phyloP scores from a whole-genome alignment of 164 flowering plant genomes.

The Dillenia suffruticosa region DNA sequence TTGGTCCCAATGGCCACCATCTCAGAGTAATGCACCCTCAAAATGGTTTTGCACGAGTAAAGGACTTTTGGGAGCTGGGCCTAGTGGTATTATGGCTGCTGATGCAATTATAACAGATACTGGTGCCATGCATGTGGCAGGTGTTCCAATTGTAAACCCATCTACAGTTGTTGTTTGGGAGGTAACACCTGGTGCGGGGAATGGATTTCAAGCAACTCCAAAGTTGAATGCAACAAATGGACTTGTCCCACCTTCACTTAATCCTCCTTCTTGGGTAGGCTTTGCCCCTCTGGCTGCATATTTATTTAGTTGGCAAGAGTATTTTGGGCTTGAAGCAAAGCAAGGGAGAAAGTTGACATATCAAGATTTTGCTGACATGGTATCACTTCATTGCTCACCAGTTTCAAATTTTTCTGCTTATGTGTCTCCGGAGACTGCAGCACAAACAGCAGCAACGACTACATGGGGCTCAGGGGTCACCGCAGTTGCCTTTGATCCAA shows the following conservation, averaged over 20 bases:
- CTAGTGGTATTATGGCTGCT: slow-evolving; percentile 99
- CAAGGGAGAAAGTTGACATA: slow-evolving; percentile 59
- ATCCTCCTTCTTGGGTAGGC: slow-evolving; percentile 84
- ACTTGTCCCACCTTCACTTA: slow-evolving; percentile 66
- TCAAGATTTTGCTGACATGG: slow-evolving; percentile 42
- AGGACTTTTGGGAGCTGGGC: slow-evolving; percentile 97
- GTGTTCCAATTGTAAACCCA: slow-evolving; percentile 98
- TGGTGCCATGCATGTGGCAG: slow-evolving; percentile 98
- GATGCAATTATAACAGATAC: slow-evolving; percentile 95
- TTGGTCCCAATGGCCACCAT: slow-evolving; percentile 96
- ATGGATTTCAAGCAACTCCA: slow-evolving; percentile 77
- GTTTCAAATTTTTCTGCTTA: slow-evolving; percentile 99
- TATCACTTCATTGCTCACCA: slow-evolving; percentile 91
- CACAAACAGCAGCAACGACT: slow-evolving; percentile 91
- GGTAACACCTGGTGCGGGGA: slow-evolving; percentile 93
- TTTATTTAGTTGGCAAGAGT: slow-evolving; percentile 93
- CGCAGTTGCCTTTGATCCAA: slow-evolving; percentile 98
- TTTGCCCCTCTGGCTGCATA: slow-evolving; percentile 96
- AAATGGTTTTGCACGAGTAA: slow-evolving; percentile 96
- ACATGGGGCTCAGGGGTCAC: slow-evolving; percentile 99
- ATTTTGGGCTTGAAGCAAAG: slow-evolving; percentile 58
- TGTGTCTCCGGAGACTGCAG: slow-evolving; percentile 96
- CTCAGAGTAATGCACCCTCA: slow-evolving; percentile 40
- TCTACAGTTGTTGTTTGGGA: slow-evolving; percentile 99
- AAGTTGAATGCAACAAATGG: slow-evolving; percentile 54